Evolutionary conservation across 1,139 yeast genomes (phyloP).

Genomic region (Yamadazyma taylorii): DNA sequence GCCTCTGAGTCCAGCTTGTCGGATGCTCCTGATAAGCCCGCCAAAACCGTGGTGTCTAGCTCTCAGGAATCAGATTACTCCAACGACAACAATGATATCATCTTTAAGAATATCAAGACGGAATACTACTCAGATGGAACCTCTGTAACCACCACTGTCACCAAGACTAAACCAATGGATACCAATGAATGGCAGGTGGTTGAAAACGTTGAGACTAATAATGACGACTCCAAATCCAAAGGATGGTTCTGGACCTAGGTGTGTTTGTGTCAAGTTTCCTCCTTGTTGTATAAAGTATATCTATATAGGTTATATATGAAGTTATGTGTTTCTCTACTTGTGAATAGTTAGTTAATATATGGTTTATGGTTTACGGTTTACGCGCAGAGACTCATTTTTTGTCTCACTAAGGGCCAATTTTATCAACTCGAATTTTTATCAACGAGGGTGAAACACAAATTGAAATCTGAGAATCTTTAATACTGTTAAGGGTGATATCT

Average conservation of each 20-base stretch:
- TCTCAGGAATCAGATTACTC: conserved; percentile 46
- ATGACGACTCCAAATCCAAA: conserved; percentile 7
- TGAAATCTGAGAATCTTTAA: too few species aligned
- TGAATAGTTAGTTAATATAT: conserved; percentile 2
- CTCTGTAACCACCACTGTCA: conserved; percentile 37
- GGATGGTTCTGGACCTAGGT: conserved; percentile 25
- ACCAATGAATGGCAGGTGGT: conserved; percentile 33
- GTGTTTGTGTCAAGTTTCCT: too few species aligned
- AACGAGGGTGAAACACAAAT: too few species aligned
- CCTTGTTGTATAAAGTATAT: too few species aligned
- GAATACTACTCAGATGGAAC: conserved; percentile 70
- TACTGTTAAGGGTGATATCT: too few species aligned
- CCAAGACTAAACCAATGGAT: conserved; percentile 38
- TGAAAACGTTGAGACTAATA: conserved; percentile 18
- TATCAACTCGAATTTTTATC: too few species aligned
- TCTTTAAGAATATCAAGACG: conserved; percentile 50
- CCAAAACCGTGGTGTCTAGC: conserved; percentile 48
- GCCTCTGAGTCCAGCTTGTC: too few species aligned
- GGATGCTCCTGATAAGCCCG: conserved; percentile 8
- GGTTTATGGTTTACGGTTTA: too few species aligned
- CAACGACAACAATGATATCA: conserved; percentile 52
- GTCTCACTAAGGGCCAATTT: too few species aligned
- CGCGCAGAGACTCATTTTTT: too few species aligned
- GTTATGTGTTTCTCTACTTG: not conserved
- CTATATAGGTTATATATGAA: not conserved